phyloP scores from a whole-genome alignment of 805 yeast species.

The Ogataea nakhonphanomensis region DNA sequence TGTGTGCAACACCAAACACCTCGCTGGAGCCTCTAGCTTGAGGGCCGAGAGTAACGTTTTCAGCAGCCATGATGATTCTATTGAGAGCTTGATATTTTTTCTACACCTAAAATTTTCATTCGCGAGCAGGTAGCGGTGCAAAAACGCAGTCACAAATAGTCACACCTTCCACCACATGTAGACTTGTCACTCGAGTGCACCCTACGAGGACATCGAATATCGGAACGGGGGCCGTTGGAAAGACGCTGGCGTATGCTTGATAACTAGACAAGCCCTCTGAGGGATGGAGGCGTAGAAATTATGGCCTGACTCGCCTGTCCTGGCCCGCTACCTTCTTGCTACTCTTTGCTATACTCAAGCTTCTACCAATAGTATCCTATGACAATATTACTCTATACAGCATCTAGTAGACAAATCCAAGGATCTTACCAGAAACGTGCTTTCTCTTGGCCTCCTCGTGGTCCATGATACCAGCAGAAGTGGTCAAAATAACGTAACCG shows the following conservation, averaged over 20 bases:
- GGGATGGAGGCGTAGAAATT: too few relatives aligned
- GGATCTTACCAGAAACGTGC: constrained; percentile 98
- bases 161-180: constrained; percentile 3
- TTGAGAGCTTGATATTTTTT: constrained; percentile 9
- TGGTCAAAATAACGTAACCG: constrained; percentile 96
- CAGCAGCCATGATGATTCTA: constrained; percentile 27
- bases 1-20: constrained; percentile 99
- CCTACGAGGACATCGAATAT: neutral
- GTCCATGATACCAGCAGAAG: constrained; percentile 99
- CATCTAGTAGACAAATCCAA: constrained; percentile 91
- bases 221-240: too few relatives aligned
- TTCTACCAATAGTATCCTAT: neutral
- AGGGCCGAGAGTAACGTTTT: constrained; percentile 69
- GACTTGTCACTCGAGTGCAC: neutral
- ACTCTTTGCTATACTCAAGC: neutral
- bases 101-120: constrained; percentile 17
- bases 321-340: neutral
- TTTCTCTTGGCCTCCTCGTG: constrained; percentile 99
- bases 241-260: too few relatives aligned
- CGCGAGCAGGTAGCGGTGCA: constrained; percentile 8
- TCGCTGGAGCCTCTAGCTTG: constrained; percentile 96
- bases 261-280: too few relatives aligned
- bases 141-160: constrained; percentile 5
- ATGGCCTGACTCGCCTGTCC: too few relatives aligned
- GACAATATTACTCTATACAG: constrained; percentile 5